A percentile compares a stretch with the other conserved stretches of the same genome.
These are phyloP conservation scores for Pythium coloratum DNA, from an alignment of 352 stramenopile genomes.

Conservation along the genomic window DNA sequence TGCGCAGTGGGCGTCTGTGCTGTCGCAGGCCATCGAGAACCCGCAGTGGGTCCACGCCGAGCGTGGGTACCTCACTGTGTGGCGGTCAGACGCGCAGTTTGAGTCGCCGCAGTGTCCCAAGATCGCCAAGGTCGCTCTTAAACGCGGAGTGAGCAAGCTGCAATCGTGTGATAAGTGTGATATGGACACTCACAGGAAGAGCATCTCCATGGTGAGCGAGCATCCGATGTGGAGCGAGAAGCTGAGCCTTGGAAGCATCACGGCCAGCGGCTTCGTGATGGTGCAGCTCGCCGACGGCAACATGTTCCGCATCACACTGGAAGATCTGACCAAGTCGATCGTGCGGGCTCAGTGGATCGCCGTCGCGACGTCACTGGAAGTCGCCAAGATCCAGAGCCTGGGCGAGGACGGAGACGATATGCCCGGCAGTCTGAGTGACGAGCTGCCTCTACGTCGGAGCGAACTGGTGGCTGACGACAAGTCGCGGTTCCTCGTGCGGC, in stretches of 20 bases:
- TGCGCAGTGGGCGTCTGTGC: constrained; percentile 38
- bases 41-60: constrained; percentile 43
- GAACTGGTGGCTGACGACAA: constrained; percentile 9
- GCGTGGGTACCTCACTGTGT: constrained; percentile 32
- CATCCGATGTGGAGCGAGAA: constrained; percentile 37
- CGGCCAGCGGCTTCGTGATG: constrained; percentile 18
- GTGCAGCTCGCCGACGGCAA: constrained; percentile 33
- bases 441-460: constrained; percentile 3
- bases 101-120: constrained; percentile 35
- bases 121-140: constrained; percentile 29
- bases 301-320: constrained; percentile 34
- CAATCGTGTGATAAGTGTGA: background rate
- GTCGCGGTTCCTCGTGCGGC: constrained; percentile 29
- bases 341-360: constrained; percentile 27
- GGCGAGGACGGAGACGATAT: constrained; percentile 13
- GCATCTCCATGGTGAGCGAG: background rate
- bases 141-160: background rate
- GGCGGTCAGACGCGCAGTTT: constrained; percentile 37
- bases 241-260: constrained; percentile 29
- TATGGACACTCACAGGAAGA: background rate
- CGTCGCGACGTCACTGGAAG: constrained; percentile 24
- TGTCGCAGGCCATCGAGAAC: constrained; percentile 40
- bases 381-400: constrained; percentile 22
- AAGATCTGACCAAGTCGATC: constrained; percentile 35
- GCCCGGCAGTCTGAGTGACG: constrained; percentile 1